Evolutionary conservation across 1,284 basidiomycete genomes (phyloP), one percentile per base, ranked within the genome.

Genomic region (Cystobasidium sp.): DNA sequence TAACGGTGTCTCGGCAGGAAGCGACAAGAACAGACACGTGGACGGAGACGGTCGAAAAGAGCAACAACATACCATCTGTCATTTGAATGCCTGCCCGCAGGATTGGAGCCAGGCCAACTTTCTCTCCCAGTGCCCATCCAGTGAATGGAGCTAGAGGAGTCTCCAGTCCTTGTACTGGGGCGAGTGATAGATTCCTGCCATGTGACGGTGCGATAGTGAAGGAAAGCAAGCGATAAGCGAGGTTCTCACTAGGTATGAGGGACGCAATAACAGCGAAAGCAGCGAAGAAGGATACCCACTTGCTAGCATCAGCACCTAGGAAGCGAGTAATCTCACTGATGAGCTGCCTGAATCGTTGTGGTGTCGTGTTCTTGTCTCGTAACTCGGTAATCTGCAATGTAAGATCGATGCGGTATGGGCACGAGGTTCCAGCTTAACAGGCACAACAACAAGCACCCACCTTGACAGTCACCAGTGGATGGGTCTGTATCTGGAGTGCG

Each of bases 21-120:
- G 31, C 31, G 31, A 31, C 1, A 5, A 31, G 31, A 31, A 31
- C 31, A 31, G 31, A 31, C 31, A 31, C 31, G 31, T 31, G 31
- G 31, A 31, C 31, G 31, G 31, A 31, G 10, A 49, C 6, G 44
- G 47, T n/a, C 22, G 20, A 47, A 61, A 51, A 63, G 41, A 47
- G 73, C 72, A 44, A n/a, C 18, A 18, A 10, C 82, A 55, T 81
- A 76, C 91, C 88, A 78, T 97, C 93, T 0, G 91, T 88, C 92
- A 98, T 94, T n/a, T 93, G 93, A 73, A 95, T 85, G 22, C 95
- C 95, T 16, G 95, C 95, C 64, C 95, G 89, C 71, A 98, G 85
- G 80, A 98, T 93, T 44, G 95, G 95, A 2, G 92, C 90, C 67
- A 98, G 83, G 7, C 93, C 95, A 74, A 98, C 88, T 62, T 88